Conservation (phyloP, 2,329 filamentous ascomycete species). For the Talaromyces sp. region DNA sequence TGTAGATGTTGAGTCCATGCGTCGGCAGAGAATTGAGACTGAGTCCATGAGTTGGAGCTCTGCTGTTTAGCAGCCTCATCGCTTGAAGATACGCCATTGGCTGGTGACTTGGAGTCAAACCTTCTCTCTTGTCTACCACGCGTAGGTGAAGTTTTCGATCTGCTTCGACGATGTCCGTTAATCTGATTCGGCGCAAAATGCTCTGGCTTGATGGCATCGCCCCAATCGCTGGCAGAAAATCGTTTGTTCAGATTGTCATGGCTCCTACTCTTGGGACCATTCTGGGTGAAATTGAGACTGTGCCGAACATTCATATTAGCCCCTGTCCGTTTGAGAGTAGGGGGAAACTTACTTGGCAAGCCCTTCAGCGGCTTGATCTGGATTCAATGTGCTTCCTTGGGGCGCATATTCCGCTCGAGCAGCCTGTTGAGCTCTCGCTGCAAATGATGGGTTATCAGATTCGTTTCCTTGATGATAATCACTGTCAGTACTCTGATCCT, state of each 20-base stretch:
- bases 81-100: constrained; percentile 19
- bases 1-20: constrained; percentile 39
- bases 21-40: constrained; percentile 38
- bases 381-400: background rate
- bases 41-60: constrained; percentile 29
- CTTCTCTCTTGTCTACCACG: constrained; percentile 20
- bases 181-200: constrained; percentile 34
- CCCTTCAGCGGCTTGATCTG: constrained; percentile 4
- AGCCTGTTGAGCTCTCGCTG: constrained; percentile 10
- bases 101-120: constrained; percentile 17
- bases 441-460: constrained; percentile 26
- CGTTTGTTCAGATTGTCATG: constrained; percentile 35
- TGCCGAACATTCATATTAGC: background rate
- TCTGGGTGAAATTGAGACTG: constrained; percentile 8
- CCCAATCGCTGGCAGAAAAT: constrained; percentile 44
- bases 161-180: constrained; percentile 23
- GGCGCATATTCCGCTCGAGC: background rate
- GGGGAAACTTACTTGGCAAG: constrained; percentile 1
- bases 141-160: constrained; percentile 19
- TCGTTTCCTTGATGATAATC: constrained; percentile 26
- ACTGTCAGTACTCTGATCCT: constrained; percentile 28
- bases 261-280: constrained; percentile 32
- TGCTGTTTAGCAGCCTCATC: constrained; percentile 24
- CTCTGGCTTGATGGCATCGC: constrained; percentile 36
- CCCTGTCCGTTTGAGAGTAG: background rate